Percentiles rank a stretch among this genome's conserved stretches.
phyloP scores from a whole-genome alignment of 2,329 filamentous ascomycete genomes.

The Verticillium nonalfalfae region DNA sequence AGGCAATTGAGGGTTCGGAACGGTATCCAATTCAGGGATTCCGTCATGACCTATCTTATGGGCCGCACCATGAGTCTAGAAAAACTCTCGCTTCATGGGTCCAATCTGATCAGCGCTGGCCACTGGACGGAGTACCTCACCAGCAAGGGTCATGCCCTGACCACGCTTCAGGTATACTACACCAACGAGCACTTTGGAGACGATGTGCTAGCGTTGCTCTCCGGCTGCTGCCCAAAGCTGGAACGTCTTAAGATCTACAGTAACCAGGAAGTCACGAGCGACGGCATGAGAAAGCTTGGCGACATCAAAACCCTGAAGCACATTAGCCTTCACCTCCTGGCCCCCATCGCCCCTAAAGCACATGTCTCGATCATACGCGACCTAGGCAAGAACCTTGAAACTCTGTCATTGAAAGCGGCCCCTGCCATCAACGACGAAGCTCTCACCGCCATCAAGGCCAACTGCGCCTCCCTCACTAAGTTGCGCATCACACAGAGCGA shows the following conservation, averaged over 20 bases:
- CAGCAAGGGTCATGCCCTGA: slow-evolving; percentile 58
- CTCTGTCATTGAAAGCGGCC: slow-evolving; percentile 70
- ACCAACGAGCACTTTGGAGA: slow-evolving; percentile 79
- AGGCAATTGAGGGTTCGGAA: slow-evolving; percentile 70
- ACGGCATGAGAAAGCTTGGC: slow-evolving; percentile 59
- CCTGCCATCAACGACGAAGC: slow-evolving; percentile 60
- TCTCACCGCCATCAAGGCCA: slow-evolving; percentile 62
- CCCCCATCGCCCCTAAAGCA: slow-evolving; percentile 46
- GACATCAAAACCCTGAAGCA: slow-evolving; percentile 61
- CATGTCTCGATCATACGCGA: slow-evolving; percentile 55
- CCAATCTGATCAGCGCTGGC: slow-evolving; percentile 73
- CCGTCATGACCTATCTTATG: slow-evolving; percentile 73
- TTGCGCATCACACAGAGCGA: slow-evolving; percentile 77
- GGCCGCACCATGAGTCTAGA: slow-evolving; percentile 64
- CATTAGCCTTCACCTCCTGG: slow-evolving; percentile 64
- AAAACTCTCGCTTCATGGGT: slow-evolving; percentile 71
- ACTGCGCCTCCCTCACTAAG: slow-evolving; percentile 65
- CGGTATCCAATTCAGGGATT: slow-evolving; percentile 87
- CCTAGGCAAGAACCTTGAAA: slow-evolving; percentile 62
- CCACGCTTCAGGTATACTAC: slow-evolving; percentile 71
- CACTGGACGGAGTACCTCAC: slow-evolving; percentile 68
- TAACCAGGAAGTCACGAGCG: slow-evolving; percentile 66
- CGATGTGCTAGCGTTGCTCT: slow-evolving; percentile 56
- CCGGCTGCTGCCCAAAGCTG: slow-evolving; percentile 59
- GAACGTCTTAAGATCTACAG: slow-evolving; percentile 72